These are phyloP conservation scores for Talaromyces amestolkiae DNA, from an alignment of 2,329 filamentous ascomycete genomes.

Conservation along the genomic window DNA sequence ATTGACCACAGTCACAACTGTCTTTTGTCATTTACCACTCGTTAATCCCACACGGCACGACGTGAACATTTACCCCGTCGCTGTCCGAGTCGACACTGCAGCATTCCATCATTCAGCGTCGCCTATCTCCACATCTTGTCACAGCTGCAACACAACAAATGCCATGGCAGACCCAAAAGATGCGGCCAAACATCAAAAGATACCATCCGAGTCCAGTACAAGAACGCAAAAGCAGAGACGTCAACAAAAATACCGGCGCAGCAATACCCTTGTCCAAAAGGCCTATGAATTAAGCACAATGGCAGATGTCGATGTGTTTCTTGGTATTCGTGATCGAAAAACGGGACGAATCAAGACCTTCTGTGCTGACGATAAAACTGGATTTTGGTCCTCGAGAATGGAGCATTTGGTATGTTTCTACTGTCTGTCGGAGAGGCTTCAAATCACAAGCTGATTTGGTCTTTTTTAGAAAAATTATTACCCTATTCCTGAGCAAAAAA, in stretches of 20 bases:
- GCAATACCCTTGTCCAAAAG: neutral
- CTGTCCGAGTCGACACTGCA: neutral
- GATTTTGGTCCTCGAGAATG: no score
- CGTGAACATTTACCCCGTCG: neutral
- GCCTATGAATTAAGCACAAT: neutral
- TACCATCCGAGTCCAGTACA: neutral
- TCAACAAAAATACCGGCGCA: neutral
- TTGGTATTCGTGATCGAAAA: neutral
- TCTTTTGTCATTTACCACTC: neutral
- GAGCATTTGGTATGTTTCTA: no score
- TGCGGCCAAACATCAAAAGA: neutral
- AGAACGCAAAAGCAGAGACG: neutral
- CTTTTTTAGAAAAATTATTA: no score
- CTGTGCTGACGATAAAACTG: neutral
- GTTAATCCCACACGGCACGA: neutral
- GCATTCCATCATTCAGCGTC: neutral
- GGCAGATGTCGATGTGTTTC: neutral
- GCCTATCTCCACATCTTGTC: neutral
- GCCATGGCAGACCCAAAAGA: neutral
- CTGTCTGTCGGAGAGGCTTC: no score
- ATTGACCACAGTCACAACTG: neutral
- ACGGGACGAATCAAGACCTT: neutral
- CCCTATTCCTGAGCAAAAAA: no score
- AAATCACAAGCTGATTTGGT: no score
- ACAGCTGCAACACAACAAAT: neutral